Evolutionary conservation across 176 grass and related monocot genomes (phyloP).

Genomic region (Luzula sylvatica): DNA sequence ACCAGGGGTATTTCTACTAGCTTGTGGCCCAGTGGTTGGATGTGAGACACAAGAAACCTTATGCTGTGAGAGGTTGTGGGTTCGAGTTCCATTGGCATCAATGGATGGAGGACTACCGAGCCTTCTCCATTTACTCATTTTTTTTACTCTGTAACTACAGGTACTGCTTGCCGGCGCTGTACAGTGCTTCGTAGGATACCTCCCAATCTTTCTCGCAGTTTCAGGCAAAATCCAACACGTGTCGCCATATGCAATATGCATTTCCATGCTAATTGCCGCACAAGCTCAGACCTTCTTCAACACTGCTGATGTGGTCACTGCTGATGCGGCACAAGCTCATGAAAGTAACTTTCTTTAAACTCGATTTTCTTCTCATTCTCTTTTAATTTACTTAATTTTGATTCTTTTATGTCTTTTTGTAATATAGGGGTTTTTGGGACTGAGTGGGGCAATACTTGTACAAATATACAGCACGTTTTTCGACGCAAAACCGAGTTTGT

Average conservation of each 20-base stretch:
- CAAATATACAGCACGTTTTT: slow-evolving; percentile 46
- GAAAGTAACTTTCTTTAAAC: not conserved
- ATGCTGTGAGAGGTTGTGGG: no score
- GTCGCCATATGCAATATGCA: slow-evolving; percentile 8
- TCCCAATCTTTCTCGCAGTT: slow-evolving; percentile 26
- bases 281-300: slow-evolving; percentile 34
- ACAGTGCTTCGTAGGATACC: slow-evolving; percentile 18
- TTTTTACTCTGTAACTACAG: no score
- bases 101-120: no score
- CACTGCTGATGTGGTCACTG: slow-evolving; percentile 26
- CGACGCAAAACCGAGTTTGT: slow-evolving; percentile 30
- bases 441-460: slow-evolving; percentile 81
- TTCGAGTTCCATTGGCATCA: no score
- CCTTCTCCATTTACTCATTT: no score
- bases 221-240: slow-evolving; percentile 3
- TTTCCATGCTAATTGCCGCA: slow-evolving; percentile 29
- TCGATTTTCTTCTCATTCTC: not conserved
- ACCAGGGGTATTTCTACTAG: not conserved
- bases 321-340: not conserved
- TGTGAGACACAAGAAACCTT: no score
- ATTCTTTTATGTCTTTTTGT: not conserved
- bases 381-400: not conserved
- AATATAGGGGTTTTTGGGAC: slow-evolving; percentile 83
- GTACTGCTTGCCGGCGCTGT: slow-evolving; percentile 17
- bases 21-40: no score